Conservation (phyloP, 1,139 yeast species). For the Saccharomyces hybrid region DNA sequence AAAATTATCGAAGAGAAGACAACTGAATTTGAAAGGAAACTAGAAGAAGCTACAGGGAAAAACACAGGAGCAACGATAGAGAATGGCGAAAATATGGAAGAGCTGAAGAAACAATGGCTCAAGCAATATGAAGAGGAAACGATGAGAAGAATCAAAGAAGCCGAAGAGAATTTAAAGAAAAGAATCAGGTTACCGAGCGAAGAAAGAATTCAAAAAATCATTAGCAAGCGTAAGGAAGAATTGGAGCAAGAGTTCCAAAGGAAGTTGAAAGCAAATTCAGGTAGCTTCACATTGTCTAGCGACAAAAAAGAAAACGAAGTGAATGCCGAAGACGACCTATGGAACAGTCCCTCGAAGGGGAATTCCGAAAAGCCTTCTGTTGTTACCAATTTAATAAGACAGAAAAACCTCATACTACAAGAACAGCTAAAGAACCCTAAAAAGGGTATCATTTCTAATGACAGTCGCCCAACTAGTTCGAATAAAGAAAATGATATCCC, state of each 20-base stretch:
- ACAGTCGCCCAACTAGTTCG: neutral
- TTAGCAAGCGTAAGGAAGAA: slow-evolving; percentile 20
- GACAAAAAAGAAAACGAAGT: neutral
- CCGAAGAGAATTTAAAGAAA: slow-evolving; percentile 29
- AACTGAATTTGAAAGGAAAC: slow-evolving; percentile 11
- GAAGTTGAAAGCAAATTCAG: slow-evolving; percentile 14
- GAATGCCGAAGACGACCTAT: neutral
- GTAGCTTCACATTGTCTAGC: slow-evolving; percentile 4
- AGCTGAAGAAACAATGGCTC: slow-evolving; percentile 6
- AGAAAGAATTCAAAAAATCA: slow-evolving; percentile 24
- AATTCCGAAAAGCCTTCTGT: neutral
- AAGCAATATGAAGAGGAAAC: slow-evolving; percentile 25
- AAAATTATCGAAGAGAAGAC: slow-evolving; percentile 15
- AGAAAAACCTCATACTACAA: neutral
- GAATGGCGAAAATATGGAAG: neutral
- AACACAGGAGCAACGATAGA: neutral
- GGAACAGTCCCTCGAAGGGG: neutral
- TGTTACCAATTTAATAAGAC: neutral
- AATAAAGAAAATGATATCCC: neutral
- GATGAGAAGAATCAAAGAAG: slow-evolving; percentile 21
- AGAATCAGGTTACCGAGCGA: slow-evolving; percentile 29
- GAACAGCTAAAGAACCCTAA: neutral
- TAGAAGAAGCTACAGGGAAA: slow-evolving; percentile 7
- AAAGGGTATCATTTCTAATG: neutral
- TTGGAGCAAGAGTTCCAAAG: slow-evolving; percentile 23